Conservation (phyloP, 2,329 filamentous ascomycete species). For the Cryphonectria carpinicola region DNA sequence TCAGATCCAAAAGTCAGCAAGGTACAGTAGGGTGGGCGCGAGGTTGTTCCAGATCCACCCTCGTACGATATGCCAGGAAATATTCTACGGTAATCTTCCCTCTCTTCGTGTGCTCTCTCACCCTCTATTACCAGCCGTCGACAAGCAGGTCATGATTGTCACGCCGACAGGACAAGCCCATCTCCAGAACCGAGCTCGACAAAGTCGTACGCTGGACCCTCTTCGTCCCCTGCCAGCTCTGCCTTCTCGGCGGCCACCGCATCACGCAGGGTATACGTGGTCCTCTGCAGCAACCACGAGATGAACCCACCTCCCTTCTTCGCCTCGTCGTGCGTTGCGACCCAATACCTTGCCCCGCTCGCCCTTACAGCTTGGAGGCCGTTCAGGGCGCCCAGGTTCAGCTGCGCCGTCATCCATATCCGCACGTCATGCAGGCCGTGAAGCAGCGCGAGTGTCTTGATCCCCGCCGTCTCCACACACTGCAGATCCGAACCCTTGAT, state of each 20-base stretch:
- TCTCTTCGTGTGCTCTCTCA: background rate
- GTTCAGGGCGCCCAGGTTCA: constrained; percentile 67
- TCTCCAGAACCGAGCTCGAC: constrained; percentile 60
- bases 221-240: constrained; percentile 32
- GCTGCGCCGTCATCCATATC: constrained; percentile 53
- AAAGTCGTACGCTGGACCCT: constrained; percentile 50
- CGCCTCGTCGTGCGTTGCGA: constrained; percentile 67
- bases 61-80: background rate
- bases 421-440: constrained; percentile 68
- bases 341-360: constrained; percentile 63
- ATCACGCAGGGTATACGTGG: constrained; percentile 48
- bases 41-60: too few species aligned
- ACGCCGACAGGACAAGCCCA: constrained; percentile 52
- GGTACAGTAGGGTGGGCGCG: too few species aligned
- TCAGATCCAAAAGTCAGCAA: too few species aligned
- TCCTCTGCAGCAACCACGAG: constrained; percentile 52
- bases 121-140: background rate
- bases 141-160: constrained; percentile 1
- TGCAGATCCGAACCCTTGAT: constrained; percentile 52
- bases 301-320: constrained; percentile 64
- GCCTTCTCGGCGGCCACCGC: constrained; percentile 44
- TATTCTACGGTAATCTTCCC: background rate
- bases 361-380: constrained; percentile 59
- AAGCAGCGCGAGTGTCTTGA: constrained; percentile 61
- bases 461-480: constrained; percentile 45